Evolutionary conservation across 331 rosid species (phyloP).

Genomic region (Stylosanthes scabra): DNA sequence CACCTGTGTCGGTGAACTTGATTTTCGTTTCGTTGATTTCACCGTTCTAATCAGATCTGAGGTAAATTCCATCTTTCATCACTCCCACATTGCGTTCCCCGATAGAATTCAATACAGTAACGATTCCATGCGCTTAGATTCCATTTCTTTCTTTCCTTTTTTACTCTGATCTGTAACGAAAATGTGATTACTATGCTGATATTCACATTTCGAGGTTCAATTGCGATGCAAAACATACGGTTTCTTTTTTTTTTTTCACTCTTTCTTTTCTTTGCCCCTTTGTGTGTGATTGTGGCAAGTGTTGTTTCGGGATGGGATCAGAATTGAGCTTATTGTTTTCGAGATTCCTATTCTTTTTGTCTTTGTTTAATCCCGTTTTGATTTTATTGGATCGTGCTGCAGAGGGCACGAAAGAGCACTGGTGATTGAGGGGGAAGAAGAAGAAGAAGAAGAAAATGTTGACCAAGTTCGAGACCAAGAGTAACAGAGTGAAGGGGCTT

Average conservation of each 20-base stretch:
- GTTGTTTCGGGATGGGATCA: slow-evolving; percentile 17
- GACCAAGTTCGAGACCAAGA: slow-evolving; percentile 99
- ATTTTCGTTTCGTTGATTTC: slow-evolving; percentile 50
- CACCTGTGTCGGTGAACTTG: slow-evolving; percentile 43
- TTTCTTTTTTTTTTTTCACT: neutral
- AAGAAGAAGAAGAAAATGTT: slow-evolving; percentile 74
- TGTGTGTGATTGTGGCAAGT: slow-evolving; percentile 3
- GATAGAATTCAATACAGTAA: slow-evolving; percentile 19
- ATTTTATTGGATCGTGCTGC: slow-evolving; percentile 36
- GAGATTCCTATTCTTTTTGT: too few species aligned
- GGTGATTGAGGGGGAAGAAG: slow-evolving; percentile 43
- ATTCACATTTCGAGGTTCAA: neutral
- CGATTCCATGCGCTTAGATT: neutral
- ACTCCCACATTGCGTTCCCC: neutral
- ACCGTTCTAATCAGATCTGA: slow-evolving; percentile 63
- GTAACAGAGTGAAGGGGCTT: slow-evolving; percentile 98
- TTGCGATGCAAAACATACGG: neutral
- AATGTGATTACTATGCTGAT: slow-evolving; percentile 32
- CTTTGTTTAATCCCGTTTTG: too few species aligned
- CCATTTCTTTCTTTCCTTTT: neutral
- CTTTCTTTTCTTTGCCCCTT: too few species aligned
- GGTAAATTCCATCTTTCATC: slow-evolving; percentile 50
- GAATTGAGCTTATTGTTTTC: slow-evolving; percentile 25
- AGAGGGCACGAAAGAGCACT: slow-evolving; percentile 38
- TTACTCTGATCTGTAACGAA: neutral